phyloP scores from a whole-genome alignment of 345 rosid species.

The Eucalyptus pauciflora region DNA sequence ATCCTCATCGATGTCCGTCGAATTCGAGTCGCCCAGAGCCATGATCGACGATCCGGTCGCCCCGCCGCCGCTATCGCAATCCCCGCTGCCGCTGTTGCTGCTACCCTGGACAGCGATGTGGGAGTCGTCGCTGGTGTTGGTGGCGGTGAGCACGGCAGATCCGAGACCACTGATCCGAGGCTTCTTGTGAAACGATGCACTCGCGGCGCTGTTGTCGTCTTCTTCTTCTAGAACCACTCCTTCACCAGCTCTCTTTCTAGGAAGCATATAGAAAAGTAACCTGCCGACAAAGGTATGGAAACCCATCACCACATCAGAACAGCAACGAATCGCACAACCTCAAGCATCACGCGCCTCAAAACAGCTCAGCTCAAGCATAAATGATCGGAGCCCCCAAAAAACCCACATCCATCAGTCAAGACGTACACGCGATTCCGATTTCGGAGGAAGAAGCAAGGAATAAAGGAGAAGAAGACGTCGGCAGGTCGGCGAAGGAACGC shows the following conservation, averaged over 20 bases:
- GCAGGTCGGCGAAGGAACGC: conserved; percentile 8
- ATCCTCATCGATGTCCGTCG: conserved; percentile 89
- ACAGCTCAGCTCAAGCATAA: background rate
- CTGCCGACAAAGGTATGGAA: conserved; percentile 39
- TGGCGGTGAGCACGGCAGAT: conserved; percentile 6
- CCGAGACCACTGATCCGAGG: conserved; percentile 27
- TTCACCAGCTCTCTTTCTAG: conserved; percentile 68
- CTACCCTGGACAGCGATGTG: conserved; percentile 1
- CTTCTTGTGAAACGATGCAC: conserved; percentile 43
- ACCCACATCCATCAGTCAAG: background rate
- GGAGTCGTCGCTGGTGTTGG: conserved; percentile 1
- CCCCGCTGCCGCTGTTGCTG: background rate
- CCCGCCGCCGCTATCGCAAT: conserved; percentile 1
- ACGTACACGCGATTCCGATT: background rate
- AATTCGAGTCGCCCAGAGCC: conserved; percentile 66
- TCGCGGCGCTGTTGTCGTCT: conserved; percentile 3
- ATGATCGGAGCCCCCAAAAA: conserved; percentile 9
- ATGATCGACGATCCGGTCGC: conserved; percentile 21
- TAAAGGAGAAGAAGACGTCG: background rate
- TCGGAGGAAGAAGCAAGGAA: background rate
- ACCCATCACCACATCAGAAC: conserved; percentile 20
- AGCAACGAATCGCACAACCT: background rate
- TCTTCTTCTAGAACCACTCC: conserved; percentile 36
- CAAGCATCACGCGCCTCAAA: background rate
- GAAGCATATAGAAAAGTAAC: conserved; percentile 88